Evolutionary conservation across 495 filamentous ascomycete genomes (phyloP).

Genomic region (Hyaloscypha bicolor): DNA sequence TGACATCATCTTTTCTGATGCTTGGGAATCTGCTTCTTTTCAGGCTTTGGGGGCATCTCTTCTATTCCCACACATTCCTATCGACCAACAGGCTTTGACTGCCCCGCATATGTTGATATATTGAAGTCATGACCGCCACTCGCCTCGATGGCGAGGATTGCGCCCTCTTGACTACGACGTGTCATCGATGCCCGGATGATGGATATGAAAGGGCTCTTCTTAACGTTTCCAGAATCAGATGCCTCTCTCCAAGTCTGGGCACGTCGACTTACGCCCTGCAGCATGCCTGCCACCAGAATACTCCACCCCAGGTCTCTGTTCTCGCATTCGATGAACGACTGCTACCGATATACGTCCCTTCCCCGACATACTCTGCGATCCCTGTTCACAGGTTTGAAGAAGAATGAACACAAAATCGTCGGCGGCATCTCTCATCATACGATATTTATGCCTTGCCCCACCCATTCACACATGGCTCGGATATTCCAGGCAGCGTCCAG

Average conservation of each 20-base stretch:
- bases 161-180: neutral
- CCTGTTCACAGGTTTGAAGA: neutral
- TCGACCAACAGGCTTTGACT: constrained; percentile 18
- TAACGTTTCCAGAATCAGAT: neutral
- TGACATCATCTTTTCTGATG: neutral
- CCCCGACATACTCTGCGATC: neutral
- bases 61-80: neutral
- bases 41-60: neutral
- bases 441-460: too few relatives aligned
- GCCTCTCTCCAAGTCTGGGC: neutral
- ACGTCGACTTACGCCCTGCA: neutral
- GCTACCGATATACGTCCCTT: neutral
- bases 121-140: constrained; percentile 10
- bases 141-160: neutral
- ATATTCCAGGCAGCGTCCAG: neutral
- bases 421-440: neutral
- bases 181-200: neutral
- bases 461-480: neutral
- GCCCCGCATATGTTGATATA: constrained; percentile 25
- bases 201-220: neutral
- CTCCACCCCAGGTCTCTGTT: neutral
- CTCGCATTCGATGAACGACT: neutral
- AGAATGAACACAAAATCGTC: neutral
- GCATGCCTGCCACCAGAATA: neutral
- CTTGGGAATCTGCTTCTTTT: neutral